Evolutionary conservation across 768 basidiomycete genomes (phyloP).

Genomic region (Suillus luteus): DNA sequence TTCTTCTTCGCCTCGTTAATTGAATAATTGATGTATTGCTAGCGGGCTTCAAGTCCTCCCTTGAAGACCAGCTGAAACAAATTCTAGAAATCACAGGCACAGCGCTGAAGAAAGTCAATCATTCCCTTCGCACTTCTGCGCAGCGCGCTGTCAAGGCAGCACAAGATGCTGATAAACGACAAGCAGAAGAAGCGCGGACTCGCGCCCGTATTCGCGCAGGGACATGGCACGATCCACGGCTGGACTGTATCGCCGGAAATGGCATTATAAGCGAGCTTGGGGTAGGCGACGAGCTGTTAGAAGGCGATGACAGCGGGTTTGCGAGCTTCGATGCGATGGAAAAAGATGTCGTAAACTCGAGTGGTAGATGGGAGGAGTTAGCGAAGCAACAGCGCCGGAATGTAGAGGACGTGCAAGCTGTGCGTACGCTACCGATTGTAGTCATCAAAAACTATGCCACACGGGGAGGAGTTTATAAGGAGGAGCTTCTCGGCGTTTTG

Average conservation of each 20-base stretch:
- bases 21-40: background rate
- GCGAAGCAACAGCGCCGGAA: conserved; percentile 28
- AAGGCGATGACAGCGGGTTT: conserved; percentile 34
- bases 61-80: conserved; percentile 81
- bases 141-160: conserved; percentile 42
- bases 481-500: conserved; percentile 74
- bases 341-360: conserved; percentile 15
- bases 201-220: conserved; percentile 58
- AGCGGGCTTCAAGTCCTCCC: conserved; percentile 84
- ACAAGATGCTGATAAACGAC: conserved; percentile 36
- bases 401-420: conserved; percentile 50
- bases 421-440: conserved; percentile 78
- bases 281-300: conserved; percentile 69
- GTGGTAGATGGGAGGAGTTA: conserved; percentile 26
- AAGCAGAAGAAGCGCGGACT: conserved; percentile 39
- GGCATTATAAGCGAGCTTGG: conserved; percentile 88
- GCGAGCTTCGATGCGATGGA: conserved; percentile 20
- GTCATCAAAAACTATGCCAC: conserved; percentile 79
- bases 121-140: conserved; percentile 47
- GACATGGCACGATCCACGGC: conserved; percentile 81
- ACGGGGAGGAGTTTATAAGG: conserved; percentile 56
- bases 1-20: background rate
- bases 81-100: conserved; percentile 78
- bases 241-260: conserved; percentile 85
- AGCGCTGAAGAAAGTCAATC: conserved; percentile 67